Base-by-base conservation (phyloP, 371 early-diverging fungal genomes). In the Mortierella sp. region DNA sequence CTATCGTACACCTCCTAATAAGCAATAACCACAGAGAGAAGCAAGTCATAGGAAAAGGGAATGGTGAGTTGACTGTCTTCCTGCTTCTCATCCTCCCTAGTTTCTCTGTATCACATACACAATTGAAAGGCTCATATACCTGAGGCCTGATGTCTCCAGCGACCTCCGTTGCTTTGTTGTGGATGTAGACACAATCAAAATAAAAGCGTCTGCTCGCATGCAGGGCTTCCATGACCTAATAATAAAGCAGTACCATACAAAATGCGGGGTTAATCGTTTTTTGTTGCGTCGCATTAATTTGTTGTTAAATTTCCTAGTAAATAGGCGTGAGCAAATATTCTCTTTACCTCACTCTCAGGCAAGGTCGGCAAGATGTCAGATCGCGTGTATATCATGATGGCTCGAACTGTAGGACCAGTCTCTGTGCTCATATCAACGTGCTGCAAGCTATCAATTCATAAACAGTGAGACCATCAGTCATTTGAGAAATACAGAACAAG, bases 331-430 rank as follows among this genome's bases (percentile, higher is more conserved):
- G 11, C 19, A 1, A 13, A 4, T 14, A 1, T 5, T 45, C 19
- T 45, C 24, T 50, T 37, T 79, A 84, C 86, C 70, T 85, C 74
- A 13, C 45, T 65, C 26, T 76, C 69, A 11, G 77, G 68, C 11
- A 55, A 2, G 45, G 69, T 71, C 3, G 88, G 87, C 11, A 85
- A 8, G 22, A 80, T 72, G 31, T 79, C 70, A 7, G 86, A 79
- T 6, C 87, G 76, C 10, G 85, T 78, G 64, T 89, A 89, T 19
- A 88, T 40, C 70, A 89, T 52, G 24, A 89, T 86, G n/a, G 85
- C 78, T 24, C 87, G 83, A 13, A 80, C 63, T 31, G 66, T 61
- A 14, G 78, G 74, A 2, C 72, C 68, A 4, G 74, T 68, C 14
- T 85, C 70, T 11, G 52, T 40, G 31, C 68, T 73, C 22, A 85